These are phyloP conservation scores for Bipolaris victoriae DNA, from an alignment of 2,329 filamentous ascomycete species.

Conservation along the genomic window DNA sequence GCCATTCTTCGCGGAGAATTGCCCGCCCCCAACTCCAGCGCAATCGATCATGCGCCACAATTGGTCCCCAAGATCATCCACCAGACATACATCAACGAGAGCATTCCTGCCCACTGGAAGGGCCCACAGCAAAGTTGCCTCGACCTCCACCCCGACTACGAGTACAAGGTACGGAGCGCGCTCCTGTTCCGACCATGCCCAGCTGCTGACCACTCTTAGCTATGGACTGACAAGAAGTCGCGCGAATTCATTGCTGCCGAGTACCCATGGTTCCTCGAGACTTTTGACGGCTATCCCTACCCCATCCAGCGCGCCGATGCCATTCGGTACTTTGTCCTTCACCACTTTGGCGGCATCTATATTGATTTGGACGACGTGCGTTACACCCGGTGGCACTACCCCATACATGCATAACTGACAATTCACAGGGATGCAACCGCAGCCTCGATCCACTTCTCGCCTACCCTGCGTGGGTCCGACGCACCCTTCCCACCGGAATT, in stretches of 20 bases:
- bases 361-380: conserved; percentile 76
- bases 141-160: conserved; percentile 71
- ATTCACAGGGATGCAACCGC: conserved; percentile 67
- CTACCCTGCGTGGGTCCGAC: conserved; percentile 73
- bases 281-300: conserved; percentile 75
- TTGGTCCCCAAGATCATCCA: conserved; percentile 79
- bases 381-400: not conserved
- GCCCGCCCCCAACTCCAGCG: conserved; percentile 66
- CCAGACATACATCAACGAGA: conserved; percentile 76
- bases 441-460: conserved; percentile 70
- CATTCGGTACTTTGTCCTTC: conserved; percentile 79
- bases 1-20: conserved; percentile 71
- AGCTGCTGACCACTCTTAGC: conserved; percentile 52
- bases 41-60: conserved; percentile 63
- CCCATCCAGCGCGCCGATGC: conserved; percentile 79
- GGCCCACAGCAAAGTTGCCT: conserved; percentile 70
- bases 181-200: conserved; percentile 24
- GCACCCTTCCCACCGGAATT: conserved; percentile 77
- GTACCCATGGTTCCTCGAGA: conserved; percentile 74
- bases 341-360: conserved; percentile 80
- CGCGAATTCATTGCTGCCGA: conserved; percentile 74
- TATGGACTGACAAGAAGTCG: conserved; percentile 76
- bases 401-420: conserved; percentile 9
- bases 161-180: conserved; percentile 66
- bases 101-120: conserved; percentile 70